Base-by-base conservation (phyloP, 1,284 basidiomycete species). In the Fomitopsis schrenkii region DNA sequence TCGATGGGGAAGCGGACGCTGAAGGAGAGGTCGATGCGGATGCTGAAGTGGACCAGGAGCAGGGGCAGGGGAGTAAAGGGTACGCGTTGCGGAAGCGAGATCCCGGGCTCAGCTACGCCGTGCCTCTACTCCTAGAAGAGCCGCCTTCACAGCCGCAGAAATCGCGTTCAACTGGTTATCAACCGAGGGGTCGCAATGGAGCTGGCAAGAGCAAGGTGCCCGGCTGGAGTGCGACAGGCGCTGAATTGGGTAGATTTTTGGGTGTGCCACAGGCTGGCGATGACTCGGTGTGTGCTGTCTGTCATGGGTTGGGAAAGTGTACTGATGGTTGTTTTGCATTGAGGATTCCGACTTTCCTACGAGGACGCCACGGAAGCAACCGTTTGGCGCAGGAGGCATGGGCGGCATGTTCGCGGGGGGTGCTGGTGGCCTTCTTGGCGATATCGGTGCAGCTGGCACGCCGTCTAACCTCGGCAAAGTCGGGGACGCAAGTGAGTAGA, bases 381-480 rank as follows among this genome's bases (percentile, higher is more conserved):
- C 81, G 0, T 84, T 86, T 64, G 86, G 84, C 6, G 72, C 70
- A 22, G 74, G 75, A 30, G 70, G 72, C 19, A 68, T 66, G 7
- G 79, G 79, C n/a, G 81, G 80, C 1, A 70, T 84, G 17, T 81
- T 87, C 69, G 85, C 84, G 50, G 82, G 81, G 38, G 80, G 79
- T 5, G 76, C 77, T 17, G 80, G 80, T 0, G 80, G 81, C 17
- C 76, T 88, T 71, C 66, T 90, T 30, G 77, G 80, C 4, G 89
- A 90, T 69, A 75, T 88, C 17, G 84, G 85, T 36, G 83, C 81
- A 10, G 75, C 85, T 57, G 88, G 90, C 9, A 90, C 87, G 1
- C 90, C 90, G 5, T 91, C 87, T 5, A 93, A 93, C 67, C 77
- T 94, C 26, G 93, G 91, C 56, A 94, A 93, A 72, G 84, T 96